Evolutionary conservation across 1,139 yeast species (phyloP), one percentile per base, ranked within the genome.

Genomic region (Blastobotrys capitulatus): DNA sequence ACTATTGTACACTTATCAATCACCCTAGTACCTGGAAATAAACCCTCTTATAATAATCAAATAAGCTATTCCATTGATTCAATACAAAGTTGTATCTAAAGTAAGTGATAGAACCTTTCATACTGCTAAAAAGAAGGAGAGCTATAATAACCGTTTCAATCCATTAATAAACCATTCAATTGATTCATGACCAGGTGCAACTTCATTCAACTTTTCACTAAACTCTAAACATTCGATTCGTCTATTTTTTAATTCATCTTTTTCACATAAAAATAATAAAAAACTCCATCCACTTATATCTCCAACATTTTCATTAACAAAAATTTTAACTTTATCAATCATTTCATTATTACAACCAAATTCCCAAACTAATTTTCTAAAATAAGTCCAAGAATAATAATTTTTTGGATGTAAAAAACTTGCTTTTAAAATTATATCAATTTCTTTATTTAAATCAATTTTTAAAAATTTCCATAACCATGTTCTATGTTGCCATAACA

Each of bases 271-370:
- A 47, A 52, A 54, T 9, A 53, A 57, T 42, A 66, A 55, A 47
- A 68, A 72, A 1, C 66, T 52, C 82, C 82, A 78, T 5, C 74
- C 68, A 0, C 81, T 74, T 6, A 68, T 62, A 52, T 77, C 81
- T 10, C 65, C 60, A 1, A 67, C 59, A 53, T 74, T 64, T 7
- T 49, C 25, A 7, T 44, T 32, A 35, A 44, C 36, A 19, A 43
- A 39, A 32, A 39, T n/a, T 16, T 35, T 40, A n/a, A 48, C 46
- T 18, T 16, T 20, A 10, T 35, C 18, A 6, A 25, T 32, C 9
- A 48, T n/a, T 13, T 19, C 19, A 31, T 29, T 5, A 22, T 12
- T 5, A 19, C 26, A 18, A 4, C 27, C 26, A 18, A 4, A 36
- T 15, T 37, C 15, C 35, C 22, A 20, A 2, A 68, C 51, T 29